Evolutionary conservation across 371 early-diverging fungal genomes (phyloP).

Genomic region (Mucor racemosus): DNA sequence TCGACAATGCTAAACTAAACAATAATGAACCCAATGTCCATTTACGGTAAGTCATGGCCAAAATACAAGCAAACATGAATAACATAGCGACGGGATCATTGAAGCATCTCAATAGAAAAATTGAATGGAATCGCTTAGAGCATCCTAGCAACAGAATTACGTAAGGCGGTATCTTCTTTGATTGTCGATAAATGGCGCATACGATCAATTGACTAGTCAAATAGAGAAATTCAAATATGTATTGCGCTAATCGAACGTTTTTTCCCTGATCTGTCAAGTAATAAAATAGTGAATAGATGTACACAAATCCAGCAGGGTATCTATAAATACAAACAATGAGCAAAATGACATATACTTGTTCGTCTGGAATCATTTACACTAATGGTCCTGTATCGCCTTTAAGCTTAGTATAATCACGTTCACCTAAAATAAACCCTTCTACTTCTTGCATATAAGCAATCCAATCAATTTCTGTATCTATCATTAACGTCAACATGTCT

Average conservation of each 20-base stretch:
- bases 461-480: conserved; percentile 97
- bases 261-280: conserved; percentile 72
- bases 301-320: conserved; percentile 95
- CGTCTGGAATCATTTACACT: conserved; percentile 60
- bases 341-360: not conserved
- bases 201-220: conserved; percentile 67
- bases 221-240: conserved; percentile 80
- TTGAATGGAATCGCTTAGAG: conserved; percentile 88
- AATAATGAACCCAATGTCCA: conserved; percentile 61
- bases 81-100: conserved; percentile 93
- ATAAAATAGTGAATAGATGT: conserved; percentile 77
- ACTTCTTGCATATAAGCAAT: conserved; percentile 94
- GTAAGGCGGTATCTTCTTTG: conserved; percentile 63
- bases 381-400: conserved; percentile 93
- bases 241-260: conserved; percentile 77
- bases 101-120: conserved; percentile 87
- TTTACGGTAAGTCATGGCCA: conserved; percentile 60
- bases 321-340: conserved; percentile 31
- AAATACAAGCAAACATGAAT: conserved; percentile 67
- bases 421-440: conserved; percentile 74
- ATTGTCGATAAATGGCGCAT: conserved; percentile 65
- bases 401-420: conserved; percentile 79
- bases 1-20: conserved; percentile 80
- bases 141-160: conserved; percentile 64
- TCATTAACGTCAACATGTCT: not conserved